Percentiles rank a stretch among this genome's conserved stretches.
Conservation (phyloP, 345 rosid genomes). For the Lepidium africanum region DNA sequence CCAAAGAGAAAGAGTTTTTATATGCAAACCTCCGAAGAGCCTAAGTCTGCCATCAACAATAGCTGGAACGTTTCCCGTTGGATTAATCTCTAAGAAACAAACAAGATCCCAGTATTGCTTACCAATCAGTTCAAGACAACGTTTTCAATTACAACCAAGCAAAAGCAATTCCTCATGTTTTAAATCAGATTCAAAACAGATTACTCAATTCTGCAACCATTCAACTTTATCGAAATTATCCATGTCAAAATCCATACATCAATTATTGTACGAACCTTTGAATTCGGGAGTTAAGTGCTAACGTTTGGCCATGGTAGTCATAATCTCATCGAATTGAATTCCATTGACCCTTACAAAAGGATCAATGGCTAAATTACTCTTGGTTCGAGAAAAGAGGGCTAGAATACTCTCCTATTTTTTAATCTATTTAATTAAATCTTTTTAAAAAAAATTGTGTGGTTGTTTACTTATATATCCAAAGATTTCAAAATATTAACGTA, state of each 20-base stretch:
- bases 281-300: slow-evolving; percentile 60
- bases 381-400: no score
- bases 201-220: neutral
- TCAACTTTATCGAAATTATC: neutral
- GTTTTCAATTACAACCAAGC: neutral
- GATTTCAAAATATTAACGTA: no score
- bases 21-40: slow-evolving; percentile 69
- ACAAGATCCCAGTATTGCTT: no score
- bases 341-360: slow-evolving; percentile 49
- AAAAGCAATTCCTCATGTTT: neutral
- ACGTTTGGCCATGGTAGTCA: slow-evolving; percentile 37
- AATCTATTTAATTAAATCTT: no score
- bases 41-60: slow-evolving; percentile 72
- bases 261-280: slow-evolving; percentile 33
- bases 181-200: no score
- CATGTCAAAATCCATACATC: neutral
- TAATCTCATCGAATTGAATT: slow-evolving; percentile 72
- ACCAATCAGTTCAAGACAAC: no score
- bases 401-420: no score
- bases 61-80: slow-evolving; percentile 61
- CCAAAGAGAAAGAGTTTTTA: neutral
- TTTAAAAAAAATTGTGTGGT: no score
- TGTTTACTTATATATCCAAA: no score
- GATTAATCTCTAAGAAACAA: slow-evolving; percentile 52
- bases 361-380: no score